Percentiles rank a stretch among this genome's conserved stretches.
Conservation (phyloP, 1,284 basidiomycete genomes). For the Leccinum holopus region DNA sequence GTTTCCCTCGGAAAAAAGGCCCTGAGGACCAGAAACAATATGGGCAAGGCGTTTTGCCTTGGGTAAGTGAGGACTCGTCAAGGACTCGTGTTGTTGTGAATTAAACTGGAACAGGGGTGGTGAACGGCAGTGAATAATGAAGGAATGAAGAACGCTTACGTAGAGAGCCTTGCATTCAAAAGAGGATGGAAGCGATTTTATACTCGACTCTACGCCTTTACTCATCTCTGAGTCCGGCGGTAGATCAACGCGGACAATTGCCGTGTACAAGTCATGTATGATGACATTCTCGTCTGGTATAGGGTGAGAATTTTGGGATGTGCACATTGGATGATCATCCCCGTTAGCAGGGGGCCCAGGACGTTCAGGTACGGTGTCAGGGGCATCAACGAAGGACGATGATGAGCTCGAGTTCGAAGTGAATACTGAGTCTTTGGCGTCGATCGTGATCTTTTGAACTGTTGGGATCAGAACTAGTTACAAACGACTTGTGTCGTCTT, state of each 20-base stretch:
- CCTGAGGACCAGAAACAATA: constrained; percentile 13
- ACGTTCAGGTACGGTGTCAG: constrained; percentile 4
- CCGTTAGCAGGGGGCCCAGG: background rate
- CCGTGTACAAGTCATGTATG: constrained; percentile 19
- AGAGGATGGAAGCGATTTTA: constrained; percentile 16
- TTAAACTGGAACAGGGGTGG: constrained; percentile 14
- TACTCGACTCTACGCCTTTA: constrained; percentile 9
- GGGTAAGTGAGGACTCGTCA: background rate
- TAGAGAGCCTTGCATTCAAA: constrained; percentile 20
- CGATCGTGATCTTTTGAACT: constrained; percentile 19
- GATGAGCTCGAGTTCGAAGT: background rate
- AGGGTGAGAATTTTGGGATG: background rate
- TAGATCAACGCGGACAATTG: constrained; percentile 9
- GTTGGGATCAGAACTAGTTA: constrained; percentile 3
- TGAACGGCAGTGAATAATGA: background rate
- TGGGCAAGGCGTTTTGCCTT: constrained; percentile 5
- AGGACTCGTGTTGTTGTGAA: constrained; percentile 4
- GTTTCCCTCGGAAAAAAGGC: constrained; percentile 8
- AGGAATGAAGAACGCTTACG: constrained; percentile 2
- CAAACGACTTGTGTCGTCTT: background rate
- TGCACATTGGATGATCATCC: background rate
- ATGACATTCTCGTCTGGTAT: constrained; percentile 1
- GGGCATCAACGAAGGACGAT: background rate
- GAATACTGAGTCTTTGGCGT: constrained; percentile 12
- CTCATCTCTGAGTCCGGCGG: constrained; percentile 9